Percentiles rank a stretch among this genome's conserved stretches.
Evolutionary conservation across 176 grass and related monocot genomes (phyloP).

Genomic region (Puccinellia tenuiflora): DNA sequence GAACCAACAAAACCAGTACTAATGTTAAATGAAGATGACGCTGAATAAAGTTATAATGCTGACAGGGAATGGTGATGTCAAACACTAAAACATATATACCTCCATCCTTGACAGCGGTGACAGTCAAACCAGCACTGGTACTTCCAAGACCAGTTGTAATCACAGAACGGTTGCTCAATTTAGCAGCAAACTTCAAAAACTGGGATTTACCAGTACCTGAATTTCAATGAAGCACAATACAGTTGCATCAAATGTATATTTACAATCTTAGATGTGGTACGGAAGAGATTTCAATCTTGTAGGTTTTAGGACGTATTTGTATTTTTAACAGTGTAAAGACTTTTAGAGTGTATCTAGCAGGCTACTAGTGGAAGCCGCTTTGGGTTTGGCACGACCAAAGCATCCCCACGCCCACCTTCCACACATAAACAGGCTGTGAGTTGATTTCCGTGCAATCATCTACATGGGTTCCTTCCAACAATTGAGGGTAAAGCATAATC

Average conservation of each 20-base stretch:
- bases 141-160: conserved; percentile 92
- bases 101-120: conserved; percentile 97
- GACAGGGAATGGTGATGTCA: conserved; percentile 6
- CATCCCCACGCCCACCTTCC: neutral
- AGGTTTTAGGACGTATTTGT: neutral
- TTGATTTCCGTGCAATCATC: neutral
- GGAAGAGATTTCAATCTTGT: neutral
- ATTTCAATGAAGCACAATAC: conserved; percentile 17
- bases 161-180: conserved; percentile 87
- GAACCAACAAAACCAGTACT: neutral
- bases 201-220: conserved; percentile 95
- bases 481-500: neutral
- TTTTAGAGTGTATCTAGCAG: neutral
- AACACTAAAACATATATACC: conserved; percentile 44
- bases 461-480: no score
- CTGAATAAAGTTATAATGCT: conserved; percentile 1
- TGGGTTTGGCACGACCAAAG: neutral
- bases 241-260: neutral
- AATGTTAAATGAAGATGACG: conserved; percentile 15
- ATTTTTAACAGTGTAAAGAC: neutral
- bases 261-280: neutral
- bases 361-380: neutral
- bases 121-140: conserved; percentile 94
- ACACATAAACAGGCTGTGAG: neutral
- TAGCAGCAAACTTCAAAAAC: conserved; percentile 93